phyloP scores from a whole-genome alignment of 768 basidiomycete species.

The Lactifluus volemus region DNA sequence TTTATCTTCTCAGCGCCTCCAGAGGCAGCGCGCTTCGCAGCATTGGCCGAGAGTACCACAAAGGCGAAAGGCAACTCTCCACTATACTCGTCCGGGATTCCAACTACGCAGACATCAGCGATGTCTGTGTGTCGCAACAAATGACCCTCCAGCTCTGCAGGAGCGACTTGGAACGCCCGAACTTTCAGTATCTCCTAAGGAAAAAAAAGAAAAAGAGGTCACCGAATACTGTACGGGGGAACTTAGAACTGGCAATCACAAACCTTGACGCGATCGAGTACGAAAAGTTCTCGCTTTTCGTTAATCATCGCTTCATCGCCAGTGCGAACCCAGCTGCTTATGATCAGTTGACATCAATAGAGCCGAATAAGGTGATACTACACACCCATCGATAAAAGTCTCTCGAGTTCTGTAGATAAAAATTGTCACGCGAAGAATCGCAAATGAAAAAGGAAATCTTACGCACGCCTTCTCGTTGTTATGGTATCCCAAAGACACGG shows the following conservation, averaged over 20 bases:
- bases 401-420: conserved; percentile 44
- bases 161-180: conserved; percentile 23
- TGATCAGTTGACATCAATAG: neutral
- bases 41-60: conserved; percentile 41
- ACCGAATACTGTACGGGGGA: neutral
- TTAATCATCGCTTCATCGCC: conserved; percentile 54
- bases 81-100: conserved; percentile 62
- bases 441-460: neutral
- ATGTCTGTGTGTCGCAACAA: conserved; percentile 39
- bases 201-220: neutral
- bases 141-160: conserved; percentile 31
- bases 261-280: conserved; percentile 57
- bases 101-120: conserved; percentile 33
- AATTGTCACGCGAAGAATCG: neutral
- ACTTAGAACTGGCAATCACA: neutral
- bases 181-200: neutral
- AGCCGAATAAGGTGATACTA: conserved; percentile 10
- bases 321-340: conserved; percentile 54
- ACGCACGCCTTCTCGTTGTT: conserved; percentile 53
- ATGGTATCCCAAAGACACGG: conserved; percentile 35
- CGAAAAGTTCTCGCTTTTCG: conserved; percentile 44
- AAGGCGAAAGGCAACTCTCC: conserved; percentile 71
- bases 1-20: conserved; percentile 34
- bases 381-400: conserved; percentile 55
- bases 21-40: conserved; percentile 30